phyloP scores from a whole-genome alignment of 1,284 basidiomycete species.

The Malassezia arunalokei region DNA sequence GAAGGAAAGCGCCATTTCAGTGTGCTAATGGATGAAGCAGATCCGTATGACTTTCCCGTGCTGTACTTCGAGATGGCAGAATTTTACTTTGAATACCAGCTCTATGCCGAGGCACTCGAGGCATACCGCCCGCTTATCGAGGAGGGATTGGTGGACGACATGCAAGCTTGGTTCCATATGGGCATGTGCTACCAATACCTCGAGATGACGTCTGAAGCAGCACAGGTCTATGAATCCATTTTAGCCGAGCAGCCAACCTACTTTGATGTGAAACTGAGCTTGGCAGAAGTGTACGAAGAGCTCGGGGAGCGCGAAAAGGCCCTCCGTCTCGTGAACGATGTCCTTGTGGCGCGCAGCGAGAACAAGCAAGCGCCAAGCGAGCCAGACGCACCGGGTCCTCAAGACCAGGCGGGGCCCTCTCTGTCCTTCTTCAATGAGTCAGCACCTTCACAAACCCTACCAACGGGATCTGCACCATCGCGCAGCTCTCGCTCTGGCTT shows the following conservation, averaged over 20 bases:
- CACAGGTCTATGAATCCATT: slow-evolving; percentile 51
- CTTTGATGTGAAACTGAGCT: slow-evolving; percentile 51
- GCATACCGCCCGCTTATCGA: slow-evolving; percentile 20
- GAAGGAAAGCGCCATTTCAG: slow-evolving; percentile 59
- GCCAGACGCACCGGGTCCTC: not conserved
- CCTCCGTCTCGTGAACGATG: slow-evolving; percentile 71
- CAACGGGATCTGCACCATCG: not conserved
- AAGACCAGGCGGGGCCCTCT: not conserved
- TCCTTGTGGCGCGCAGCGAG: slow-evolving; percentile 20
- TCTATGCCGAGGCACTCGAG: slow-evolving; percentile 31
- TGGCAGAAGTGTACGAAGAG: slow-evolving; percentile 74
- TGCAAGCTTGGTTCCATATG: slow-evolving; percentile 27
- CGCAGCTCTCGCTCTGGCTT: slow-evolving; percentile 12
- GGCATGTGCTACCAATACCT: slow-evolving; percentile 34
- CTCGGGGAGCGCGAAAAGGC: slow-evolving; percentile 68
- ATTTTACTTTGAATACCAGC: slow-evolving; percentile 30
- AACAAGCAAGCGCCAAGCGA: not conserved
- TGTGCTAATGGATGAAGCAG: slow-evolving; percentile 22
- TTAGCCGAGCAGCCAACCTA: slow-evolving; percentile 61
- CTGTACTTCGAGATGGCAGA: slow-evolving; percentile 33
- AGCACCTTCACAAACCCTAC: slow-evolving; percentile 4
- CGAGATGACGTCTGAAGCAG: slow-evolving; percentile 24
- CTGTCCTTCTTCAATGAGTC: slow-evolving; percentile 35
- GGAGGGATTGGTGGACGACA: slow-evolving; percentile 20
- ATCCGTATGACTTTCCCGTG: slow-evolving; percentile 22